These are phyloP conservation scores for Mycena venus DNA, from an alignment of 768 basidiomycete genomes.

Conservation along the genomic window DNA sequence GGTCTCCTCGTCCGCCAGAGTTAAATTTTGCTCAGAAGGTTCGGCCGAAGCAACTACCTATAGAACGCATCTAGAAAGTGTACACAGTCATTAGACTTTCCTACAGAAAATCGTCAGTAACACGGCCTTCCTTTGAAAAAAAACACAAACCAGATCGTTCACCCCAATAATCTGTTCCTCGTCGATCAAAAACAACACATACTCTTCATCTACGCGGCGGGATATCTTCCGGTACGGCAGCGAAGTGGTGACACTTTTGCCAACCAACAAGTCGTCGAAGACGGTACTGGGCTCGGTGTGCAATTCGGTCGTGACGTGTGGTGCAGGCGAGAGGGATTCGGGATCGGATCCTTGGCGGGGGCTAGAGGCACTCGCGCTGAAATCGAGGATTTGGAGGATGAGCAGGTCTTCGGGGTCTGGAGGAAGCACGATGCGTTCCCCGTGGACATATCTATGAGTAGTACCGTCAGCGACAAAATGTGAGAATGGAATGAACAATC, in stretches of 20 bases:
- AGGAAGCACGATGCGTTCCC: conserved; percentile 28
- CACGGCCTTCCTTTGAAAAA: no score
- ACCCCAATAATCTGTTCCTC: conserved; percentile 2
- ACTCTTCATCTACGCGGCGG: background rate
- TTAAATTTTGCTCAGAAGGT: no score
- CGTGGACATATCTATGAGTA: conserved; percentile 27
- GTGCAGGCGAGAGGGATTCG: background rate
- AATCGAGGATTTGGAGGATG: conserved; percentile 23
- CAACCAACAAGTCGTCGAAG: background rate
- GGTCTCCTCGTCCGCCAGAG: no score
- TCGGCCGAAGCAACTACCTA: no score
- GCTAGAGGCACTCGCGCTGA: conserved; percentile 9
- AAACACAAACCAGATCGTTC: background rate
- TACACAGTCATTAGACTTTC: conserved; percentile 3
- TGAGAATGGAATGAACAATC: background rate
- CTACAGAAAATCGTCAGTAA: background rate
- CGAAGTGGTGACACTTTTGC: background rate
- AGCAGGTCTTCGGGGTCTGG: background rate
- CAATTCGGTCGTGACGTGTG: background rate
- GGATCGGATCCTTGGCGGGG: background rate
- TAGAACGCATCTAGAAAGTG: background rate
- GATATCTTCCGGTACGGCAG: background rate
- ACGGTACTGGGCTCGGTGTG: background rate
- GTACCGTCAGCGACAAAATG: background rate
- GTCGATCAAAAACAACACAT: background rate